Evolutionary conservation across 371 early-diverging fungal species (phyloP), one percentile per base, ranked within the genome.

Genomic region (Lichtheimia corymbifera): DNA sequence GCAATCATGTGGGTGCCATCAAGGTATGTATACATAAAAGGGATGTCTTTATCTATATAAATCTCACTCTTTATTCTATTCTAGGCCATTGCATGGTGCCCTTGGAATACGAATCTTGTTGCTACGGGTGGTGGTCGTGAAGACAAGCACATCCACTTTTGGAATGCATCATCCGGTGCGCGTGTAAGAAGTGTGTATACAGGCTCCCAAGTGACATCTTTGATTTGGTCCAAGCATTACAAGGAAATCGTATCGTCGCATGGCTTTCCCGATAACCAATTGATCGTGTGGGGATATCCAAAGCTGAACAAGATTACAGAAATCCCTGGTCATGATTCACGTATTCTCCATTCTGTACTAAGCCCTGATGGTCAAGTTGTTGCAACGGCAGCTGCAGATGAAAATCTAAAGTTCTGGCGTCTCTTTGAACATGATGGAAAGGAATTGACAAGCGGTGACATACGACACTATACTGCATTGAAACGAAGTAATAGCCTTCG

Each of bases 1-100:
- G 80, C 4, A 86, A 85, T 59, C 97, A 97, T 70, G 81, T 70
- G 1, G 93, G 96, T 12, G 97, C 97, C 14, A 90, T 97, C 18
- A 95, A 95, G 88, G 93, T 91, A 62, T 45, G 17, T 55, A 6
- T 35, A 14, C 3, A 3, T 22, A 22, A 1, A 22, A 1, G 22
- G 1, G 22, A 22, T 22, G 22, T 2, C 22, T 22, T 22, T 22
- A 22, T 22, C 1, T 2, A 24, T 43, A 20, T 13, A 40, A 1
- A 55, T 2, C 11, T 41, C 18, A 41, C 5, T 25, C 49, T n/a
- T n/a, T n/a, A 30, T 28, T 55, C 44, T 40, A 43, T 20, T 22
- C n/a, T 70, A 94, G 90, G 99, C 99, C 0, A 64, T 99, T 25
- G 95, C 95, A 4, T 99, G 99, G 99, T 97, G 98, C 71, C 99